Percentiles rank a stretch among this genome's conserved stretches.
Evolutionary conservation across 208 protist species (phyloP).

Genomic region (Crithidia bombi): DNA sequence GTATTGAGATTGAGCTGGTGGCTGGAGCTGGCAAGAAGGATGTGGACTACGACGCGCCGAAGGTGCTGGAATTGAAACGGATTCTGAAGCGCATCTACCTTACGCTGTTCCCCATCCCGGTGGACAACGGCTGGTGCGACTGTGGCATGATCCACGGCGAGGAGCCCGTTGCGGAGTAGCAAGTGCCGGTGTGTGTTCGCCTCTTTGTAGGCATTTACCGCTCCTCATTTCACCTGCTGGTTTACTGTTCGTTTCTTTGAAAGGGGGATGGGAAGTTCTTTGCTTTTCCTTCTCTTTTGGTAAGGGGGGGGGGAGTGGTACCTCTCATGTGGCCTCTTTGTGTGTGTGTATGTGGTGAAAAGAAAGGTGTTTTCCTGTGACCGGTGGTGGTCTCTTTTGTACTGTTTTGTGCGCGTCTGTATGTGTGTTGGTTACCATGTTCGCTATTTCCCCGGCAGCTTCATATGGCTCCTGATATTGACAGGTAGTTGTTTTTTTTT

Average conservation of each 20-base stretch:
- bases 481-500: too few species aligned
- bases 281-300: too few species aligned
- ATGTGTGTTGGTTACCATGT: too few species aligned
- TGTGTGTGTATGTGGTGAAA: too few species aligned
- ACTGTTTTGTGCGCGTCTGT: too few species aligned
- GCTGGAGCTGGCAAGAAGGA: conserved; percentile 47
- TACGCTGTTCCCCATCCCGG: conserved; percentile 90
- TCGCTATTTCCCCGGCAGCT: too few species aligned
- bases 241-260: background rate
- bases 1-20: conserved; percentile 88
- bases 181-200: background rate
- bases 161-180: conserved; percentile 48
- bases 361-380: too few species aligned
- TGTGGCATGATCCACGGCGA: conserved; percentile 88
- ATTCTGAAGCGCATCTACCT: conserved; percentile 91
- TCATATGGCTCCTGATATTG: too few species aligned
- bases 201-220: too few species aligned
- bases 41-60: conserved; percentile 51
- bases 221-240: background rate
- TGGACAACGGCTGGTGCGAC: conserved; percentile 90
- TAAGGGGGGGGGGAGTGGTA: too few species aligned
- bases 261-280: background rate
- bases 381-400: too few species aligned
- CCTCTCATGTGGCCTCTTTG: too few species aligned
- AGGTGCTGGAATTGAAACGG: conserved; percentile 75